Conservation (phyloP, 2,329 filamentous ascomycete genomes). For the Huntiella decipiens region DNA sequence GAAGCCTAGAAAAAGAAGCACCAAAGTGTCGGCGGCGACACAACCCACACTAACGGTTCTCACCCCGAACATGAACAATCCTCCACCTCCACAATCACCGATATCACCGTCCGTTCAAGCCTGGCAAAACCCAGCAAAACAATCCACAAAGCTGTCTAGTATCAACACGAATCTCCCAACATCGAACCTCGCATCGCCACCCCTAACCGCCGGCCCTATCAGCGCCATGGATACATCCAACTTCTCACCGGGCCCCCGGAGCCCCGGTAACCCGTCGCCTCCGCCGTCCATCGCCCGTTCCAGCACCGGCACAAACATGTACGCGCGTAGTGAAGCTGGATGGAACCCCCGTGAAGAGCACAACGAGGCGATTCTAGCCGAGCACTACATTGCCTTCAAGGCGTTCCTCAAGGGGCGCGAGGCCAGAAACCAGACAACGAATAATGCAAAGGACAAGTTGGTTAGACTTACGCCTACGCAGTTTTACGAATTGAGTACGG, state of each 20-base stretch:
- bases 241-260: constrained; percentile 36
- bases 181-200: constrained; percentile 45
- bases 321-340: constrained; percentile 47
- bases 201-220: constrained; percentile 45
- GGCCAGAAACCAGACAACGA: constrained; percentile 50
- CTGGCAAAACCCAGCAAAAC: too few relatives aligned
- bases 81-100: constrained; percentile 62
- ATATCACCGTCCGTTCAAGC: constrained; percentile 31
- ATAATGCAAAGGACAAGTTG: constrained; percentile 86
- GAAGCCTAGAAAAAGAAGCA: too few relatives aligned
- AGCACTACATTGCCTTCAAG: constrained; percentile 69
- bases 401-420: constrained; percentile 60
- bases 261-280: constrained; percentile 52
- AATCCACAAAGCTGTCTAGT: constrained; percentile 23
- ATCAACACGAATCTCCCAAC: constrained; percentile 33
- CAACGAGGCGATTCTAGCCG: constrained; percentile 42
- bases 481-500: constrained; percentile 92
- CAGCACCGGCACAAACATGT: constrained; percentile 58
- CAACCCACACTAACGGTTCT: too few relatives aligned
- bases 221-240: constrained; percentile 40
- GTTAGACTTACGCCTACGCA: constrained; percentile 76
- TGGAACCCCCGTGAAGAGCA: constrained; percentile 41
- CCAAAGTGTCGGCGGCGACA: too few relatives aligned
- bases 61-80: constrained; percentile 42
- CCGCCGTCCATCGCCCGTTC: constrained; percentile 75